Base-by-base conservation (phyloP, 805 yeast species). In the Barnettozyma californica region DNA sequence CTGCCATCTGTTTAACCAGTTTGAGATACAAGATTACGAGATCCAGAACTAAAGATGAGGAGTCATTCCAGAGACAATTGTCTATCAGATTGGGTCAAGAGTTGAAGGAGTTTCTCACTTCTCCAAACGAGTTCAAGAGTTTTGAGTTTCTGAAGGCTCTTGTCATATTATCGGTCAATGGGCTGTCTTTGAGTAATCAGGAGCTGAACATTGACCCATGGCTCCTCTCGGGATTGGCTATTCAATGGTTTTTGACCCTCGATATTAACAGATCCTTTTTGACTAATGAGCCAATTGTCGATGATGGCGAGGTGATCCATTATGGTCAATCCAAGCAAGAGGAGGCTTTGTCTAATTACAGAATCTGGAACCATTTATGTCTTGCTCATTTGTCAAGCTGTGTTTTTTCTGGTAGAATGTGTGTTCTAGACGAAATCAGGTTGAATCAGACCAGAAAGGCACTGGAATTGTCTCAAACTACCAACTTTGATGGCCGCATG, bases 401-500 rank as follows among this genome's bases (percentile, higher is more conserved):
- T 56, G 73, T 83, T 10, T 71, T 81, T 54, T 74, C 83, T 2
- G 92, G 92, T 9, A 63, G 90, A 56, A 71, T 74, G 78, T 76
- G 83, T 62, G 64, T 81, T 23, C 63, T 84, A 8, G 88, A 83
- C 59, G 81, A 76, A 50, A 68, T 75, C 21, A 68, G 88, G 36
- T 62, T 83, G 40, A 80, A 78, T 49, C 75, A 78, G 50, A 80
- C 87, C 51, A 71, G 80, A 9, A 73, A 78, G 19, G 76, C 84
- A 1, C 66, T 83, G 43, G 78, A 80, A 36, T 64, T 79, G 35
- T 70, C 81, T 5, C 69, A 77, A 33, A 78, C 90, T 2, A 83
- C 90, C 6, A 84, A 84, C 58, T 87, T 86, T 61, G 95, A 87
- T 60, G 88, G 87, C n/a, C 67, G 94, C 50, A 84, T 87, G 80